Conservation (phyloP, 2,329 filamentous ascomycete genomes). For the Colletotrichum spinosum region DNA sequence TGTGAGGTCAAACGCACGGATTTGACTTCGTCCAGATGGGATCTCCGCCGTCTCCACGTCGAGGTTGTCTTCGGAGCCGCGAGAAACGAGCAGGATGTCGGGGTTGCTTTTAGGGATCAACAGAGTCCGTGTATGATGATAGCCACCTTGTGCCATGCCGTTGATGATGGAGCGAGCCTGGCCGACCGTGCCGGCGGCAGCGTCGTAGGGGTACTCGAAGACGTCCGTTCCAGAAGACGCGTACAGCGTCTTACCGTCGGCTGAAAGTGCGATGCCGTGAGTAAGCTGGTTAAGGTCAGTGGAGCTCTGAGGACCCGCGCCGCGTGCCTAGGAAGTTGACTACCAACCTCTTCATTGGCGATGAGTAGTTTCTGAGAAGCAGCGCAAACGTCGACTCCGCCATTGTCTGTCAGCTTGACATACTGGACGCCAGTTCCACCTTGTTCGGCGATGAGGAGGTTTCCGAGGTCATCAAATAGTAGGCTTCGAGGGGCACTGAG, state of each 20-base stretch:
- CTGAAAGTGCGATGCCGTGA: conserved; percentile 66
- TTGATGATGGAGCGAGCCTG: conserved; percentile 68
- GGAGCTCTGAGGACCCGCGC: neutral
- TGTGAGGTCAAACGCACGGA: conserved; percentile 67
- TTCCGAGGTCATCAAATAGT: conserved; percentile 49
- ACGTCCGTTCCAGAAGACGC: conserved; percentile 69
- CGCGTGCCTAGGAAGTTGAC: neutral
- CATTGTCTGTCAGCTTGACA: conserved; percentile 47
- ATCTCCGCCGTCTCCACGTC: conserved; percentile 65
- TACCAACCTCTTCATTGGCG: conserved; percentile 41
- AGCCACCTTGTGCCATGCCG: conserved; percentile 53
- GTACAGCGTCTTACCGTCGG: conserved; percentile 65
- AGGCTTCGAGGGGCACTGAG: conserved; percentile 46
- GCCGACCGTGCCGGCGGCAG: conserved; percentile 58
- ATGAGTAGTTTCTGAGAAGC: conserved; percentile 44
- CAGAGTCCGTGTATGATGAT: conserved; percentile 75
- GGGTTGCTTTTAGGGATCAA: conserved; percentile 67
- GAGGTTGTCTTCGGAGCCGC: conserved; percentile 73
- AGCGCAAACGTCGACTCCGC: conserved; percentile 45
- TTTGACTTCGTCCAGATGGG: conserved; percentile 70
- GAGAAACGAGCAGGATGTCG: conserved; percentile 71
- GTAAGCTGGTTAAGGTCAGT: conserved; percentile 55
- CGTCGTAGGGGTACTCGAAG: conserved; percentile 74
- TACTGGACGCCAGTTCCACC: conserved; percentile 46
- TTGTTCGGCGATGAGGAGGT: conserved; percentile 50